Conservation (phyloP, 768 basidiomycete species). For the Xerocomus brunneocitrinus region DNA sequence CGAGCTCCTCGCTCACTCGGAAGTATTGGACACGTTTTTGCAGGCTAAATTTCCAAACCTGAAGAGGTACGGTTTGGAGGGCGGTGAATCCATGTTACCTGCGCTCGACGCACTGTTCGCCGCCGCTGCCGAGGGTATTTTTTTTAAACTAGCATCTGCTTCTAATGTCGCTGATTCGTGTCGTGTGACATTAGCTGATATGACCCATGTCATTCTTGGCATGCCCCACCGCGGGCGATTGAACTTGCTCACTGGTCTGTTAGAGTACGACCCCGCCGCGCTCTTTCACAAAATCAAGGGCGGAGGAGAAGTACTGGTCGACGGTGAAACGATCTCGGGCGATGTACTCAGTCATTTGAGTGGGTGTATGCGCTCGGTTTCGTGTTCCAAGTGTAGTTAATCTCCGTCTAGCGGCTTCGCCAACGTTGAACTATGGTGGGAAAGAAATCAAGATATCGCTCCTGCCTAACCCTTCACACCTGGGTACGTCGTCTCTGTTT, state of each 20-base stretch:
- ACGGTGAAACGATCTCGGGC: constrained; percentile 63
- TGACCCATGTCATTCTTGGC: constrained; percentile 69
- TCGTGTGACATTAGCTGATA: constrained; percentile 43
- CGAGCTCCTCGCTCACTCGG: constrained; percentile 64
- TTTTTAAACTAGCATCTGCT: neutral
- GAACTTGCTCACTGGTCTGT: constrained; percentile 76
- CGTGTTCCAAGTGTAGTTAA: neutral
- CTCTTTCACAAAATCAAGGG: constrained; percentile 89
- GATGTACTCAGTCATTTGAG: constrained; percentile 87
- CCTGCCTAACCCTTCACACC: constrained; percentile 75
- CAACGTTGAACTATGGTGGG: constrained; percentile 51
- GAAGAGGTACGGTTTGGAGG: constrained; percentile 86
- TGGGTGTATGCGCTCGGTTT: constrained; percentile 27
- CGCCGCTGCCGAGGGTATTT: constrained; percentile 54
- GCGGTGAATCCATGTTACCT: constrained; percentile 91
- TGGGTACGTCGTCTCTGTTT: constrained; percentile 39
- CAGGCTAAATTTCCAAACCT: constrained; percentile 87
- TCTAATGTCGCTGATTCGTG: neutral
- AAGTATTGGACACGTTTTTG: constrained; percentile 80
- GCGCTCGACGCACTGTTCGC: constrained; percentile 76
- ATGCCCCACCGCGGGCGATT: constrained; percentile 89
- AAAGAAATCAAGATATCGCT: constrained; percentile 63
- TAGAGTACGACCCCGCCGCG: constrained; percentile 60
- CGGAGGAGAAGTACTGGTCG: constrained; percentile 57
- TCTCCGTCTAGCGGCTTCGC: constrained; percentile 53